Evolutionary conservation across 1,284 basidiomycete species (phyloP).

Genomic region (Phlebopus sp.): DNA sequence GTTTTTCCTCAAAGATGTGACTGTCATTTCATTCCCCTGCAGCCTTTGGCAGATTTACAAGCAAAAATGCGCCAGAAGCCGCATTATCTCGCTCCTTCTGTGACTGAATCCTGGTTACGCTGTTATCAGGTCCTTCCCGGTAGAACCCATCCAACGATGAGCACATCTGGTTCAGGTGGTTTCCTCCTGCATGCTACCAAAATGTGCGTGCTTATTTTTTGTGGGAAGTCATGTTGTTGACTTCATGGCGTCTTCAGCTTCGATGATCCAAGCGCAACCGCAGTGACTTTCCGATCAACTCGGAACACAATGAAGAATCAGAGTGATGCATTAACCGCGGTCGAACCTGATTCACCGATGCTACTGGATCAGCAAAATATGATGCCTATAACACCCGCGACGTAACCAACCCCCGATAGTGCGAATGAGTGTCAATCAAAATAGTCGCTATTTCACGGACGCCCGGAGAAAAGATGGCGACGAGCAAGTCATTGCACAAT

Average conservation of each 20-base stretch:
- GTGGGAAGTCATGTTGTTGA: conserved; percentile 5
- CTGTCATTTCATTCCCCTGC: conserved; percentile 2
- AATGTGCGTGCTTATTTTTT: conserved; percentile 56
- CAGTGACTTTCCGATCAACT: conserved; percentile 40
- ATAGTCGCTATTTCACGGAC: too few relatives aligned
- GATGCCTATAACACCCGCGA: background rate
- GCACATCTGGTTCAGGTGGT: conserved; percentile 84
- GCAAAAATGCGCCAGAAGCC: conserved; percentile 65
- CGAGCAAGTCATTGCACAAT: background rate
- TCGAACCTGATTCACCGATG: conserved; percentile 13
- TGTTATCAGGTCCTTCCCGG: conserved; percentile 95
- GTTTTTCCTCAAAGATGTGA: conserved; percentile 10
- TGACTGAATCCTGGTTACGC: conserved; percentile 89
- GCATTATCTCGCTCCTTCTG: conserved; percentile 73
- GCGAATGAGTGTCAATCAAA: too few relatives aligned
- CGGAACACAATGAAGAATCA: conserved; percentile 19
- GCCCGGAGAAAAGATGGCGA: background rate
- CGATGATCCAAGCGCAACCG: conserved; percentile 62
- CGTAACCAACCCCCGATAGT: background rate
- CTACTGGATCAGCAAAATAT: conserved; percentile 15
- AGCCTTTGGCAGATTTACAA: conserved; percentile 78
- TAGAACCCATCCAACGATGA: conserved; percentile 95
- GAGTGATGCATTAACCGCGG: background rate
- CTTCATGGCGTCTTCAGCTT: conserved; percentile 42
- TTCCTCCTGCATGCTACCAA: conserved; percentile 83